Evolutionary conservation across 345 rosid species (phyloP).

Genomic region (Streptanthus diversifolius): DNA sequence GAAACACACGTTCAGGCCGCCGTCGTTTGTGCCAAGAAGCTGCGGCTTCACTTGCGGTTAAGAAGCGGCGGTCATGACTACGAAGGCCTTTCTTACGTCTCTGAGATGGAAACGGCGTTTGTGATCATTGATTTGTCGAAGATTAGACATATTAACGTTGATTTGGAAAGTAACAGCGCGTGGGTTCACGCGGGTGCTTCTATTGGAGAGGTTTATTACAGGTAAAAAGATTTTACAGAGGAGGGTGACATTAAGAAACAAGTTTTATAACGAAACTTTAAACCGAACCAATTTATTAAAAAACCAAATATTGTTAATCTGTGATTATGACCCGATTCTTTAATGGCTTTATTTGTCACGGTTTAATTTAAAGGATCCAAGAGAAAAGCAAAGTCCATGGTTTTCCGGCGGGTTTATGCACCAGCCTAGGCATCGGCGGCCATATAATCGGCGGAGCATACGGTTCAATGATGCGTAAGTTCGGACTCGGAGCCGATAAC

Average conservation of each 20-base stretch:
- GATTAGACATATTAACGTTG: slow-evolving; percentile 52
- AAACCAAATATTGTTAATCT: not conserved
- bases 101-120: slow-evolving; percentile 52
- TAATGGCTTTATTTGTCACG: not conserved
- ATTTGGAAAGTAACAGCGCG: slow-evolving; percentile 46
- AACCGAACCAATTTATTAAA: not conserved
- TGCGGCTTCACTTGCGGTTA: slow-evolving; percentile 48
- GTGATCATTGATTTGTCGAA: slow-evolving; percentile 51
- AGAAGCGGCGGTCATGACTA: slow-evolving; percentile 80
- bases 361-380: slow-evolving; percentile 39
- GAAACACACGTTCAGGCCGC: slow-evolving; percentile 68
- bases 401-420: slow-evolving; percentile 70
- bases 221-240: no score
- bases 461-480: slow-evolving; percentile 73
- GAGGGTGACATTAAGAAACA: no score
- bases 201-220: slow-evolving; percentile 50
- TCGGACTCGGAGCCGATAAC: slow-evolving; percentile 76
- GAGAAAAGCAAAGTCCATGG: slow-evolving; percentile 61
- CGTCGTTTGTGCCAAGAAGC: slow-evolving; percentile 53
- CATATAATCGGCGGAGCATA: slow-evolving; percentile 68
- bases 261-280: no score
- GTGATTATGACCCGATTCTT: not conserved
- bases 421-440: slow-evolving; percentile 64
- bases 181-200: slow-evolving; percentile 82
- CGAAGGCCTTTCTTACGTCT: slow-evolving; percentile 65